A percentile compares a stretch with the other conserved stretches of the same genome.
These are phyloP conservation scores for Epichloe glyceriae DNA, from an alignment of 2,329 filamentous ascomycete genomes.

Conservation along the genomic window DNA sequence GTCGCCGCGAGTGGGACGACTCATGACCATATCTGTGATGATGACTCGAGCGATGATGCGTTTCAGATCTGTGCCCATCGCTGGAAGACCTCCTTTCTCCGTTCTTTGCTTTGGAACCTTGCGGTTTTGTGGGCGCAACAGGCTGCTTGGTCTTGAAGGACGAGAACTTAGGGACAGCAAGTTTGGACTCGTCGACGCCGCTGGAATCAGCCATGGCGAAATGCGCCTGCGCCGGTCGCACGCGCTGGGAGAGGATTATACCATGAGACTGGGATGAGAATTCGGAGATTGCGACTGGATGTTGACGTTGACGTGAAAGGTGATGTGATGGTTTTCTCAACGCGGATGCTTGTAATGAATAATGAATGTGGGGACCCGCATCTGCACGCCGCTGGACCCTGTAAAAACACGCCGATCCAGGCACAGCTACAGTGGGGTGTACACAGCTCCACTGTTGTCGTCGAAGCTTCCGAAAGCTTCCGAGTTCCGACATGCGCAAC, in stretches of 20 bases:
- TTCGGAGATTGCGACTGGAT: too few relatives aligned
- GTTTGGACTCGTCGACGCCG: constrained; percentile 11
- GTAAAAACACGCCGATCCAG: not conserved
- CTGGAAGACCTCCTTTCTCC: constrained; percentile 8
- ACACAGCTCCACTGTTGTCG: not conserved
- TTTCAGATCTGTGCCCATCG: constrained; percentile 4
- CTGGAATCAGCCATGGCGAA: constrained; percentile 14
- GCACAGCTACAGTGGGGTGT: not conserved
- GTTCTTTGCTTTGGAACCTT: constrained; percentile 7
- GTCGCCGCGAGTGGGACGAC: not conserved
- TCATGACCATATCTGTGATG: not conserved
- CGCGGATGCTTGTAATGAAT: too few relatives aligned
- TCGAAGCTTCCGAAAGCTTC: too few relatives aligned
- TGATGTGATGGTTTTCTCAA: too few relatives aligned
- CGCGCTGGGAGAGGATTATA: not conserved
- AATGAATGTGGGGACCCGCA: too few relatives aligned
- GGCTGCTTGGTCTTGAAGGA: constrained; percentile 49
- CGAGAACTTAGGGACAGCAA: constrained; percentile 49
- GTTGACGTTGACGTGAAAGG: too few relatives aligned
- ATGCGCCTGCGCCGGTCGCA: not conserved
- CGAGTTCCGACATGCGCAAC: too few relatives aligned
- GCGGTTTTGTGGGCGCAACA: constrained; percentile 20
- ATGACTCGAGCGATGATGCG: constrained; percentile 5
- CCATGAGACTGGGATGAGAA: not conserved
- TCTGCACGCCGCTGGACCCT: not conserved